A percentile compares a stretch with the other conserved stretches of the same genome.
These are phyloP conservation scores for Fomitopsis betulina DNA, from an alignment of 1,284 basidiomycete species.

Conservation along the genomic window DNA sequence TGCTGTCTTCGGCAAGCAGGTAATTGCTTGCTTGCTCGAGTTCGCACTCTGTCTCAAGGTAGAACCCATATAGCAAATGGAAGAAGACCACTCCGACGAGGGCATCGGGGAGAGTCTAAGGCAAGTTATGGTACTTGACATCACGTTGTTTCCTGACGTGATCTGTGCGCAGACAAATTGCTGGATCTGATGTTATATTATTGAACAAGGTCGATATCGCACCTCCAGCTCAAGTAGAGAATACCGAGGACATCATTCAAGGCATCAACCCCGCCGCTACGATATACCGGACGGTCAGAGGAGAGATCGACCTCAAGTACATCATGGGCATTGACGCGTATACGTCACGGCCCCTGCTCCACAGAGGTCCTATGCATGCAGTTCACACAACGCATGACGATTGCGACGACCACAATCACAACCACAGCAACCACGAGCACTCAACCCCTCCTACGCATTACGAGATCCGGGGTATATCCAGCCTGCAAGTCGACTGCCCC, in stretches of 20 bases:
- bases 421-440: slow-evolving; percentile 28
- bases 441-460: slow-evolving; percentile 42
- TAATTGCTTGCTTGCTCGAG: slow-evolving; percentile 25
- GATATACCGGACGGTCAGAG: slow-evolving; percentile 65
- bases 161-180: slow-evolving; percentile 67
- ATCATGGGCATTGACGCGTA: slow-evolving; percentile 84
- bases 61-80: slow-evolving; percentile 64
- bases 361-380: background rate
- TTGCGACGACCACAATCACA: slow-evolving; percentile 30
- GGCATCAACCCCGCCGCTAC: slow-evolving; percentile 75
- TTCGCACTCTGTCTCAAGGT: background rate
- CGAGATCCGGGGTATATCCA: slow-evolving; percentile 69
- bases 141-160: background rate
- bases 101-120: slow-evolving; percentile 74
- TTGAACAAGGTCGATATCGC: slow-evolving; percentile 87
- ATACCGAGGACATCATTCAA: slow-evolving; percentile 58
- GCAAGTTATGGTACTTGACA: slow-evolving; percentile 33
- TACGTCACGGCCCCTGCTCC: slow-evolving; percentile 29
- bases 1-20: slow-evolving; percentile 78
- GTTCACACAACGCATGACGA: slow-evolving; percentile 25
- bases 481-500: slow-evolving; percentile 65
- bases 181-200: slow-evolving; percentile 83
- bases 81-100: slow-evolving; percentile 65
- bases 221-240: slow-evolving; percentile 31
- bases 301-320: slow-evolving; percentile 62